Conservation (phyloP, 176 grass and related monocot species). For the bread wheat (Triticum aestivum) region IWGSC_CS_RefSeq_v2.1 NC_057802.1:180505414-180505913, state of each 20-base stretch:
- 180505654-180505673: conserved; percentile 21
- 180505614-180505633: conserved; percentile 51
- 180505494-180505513: background rate
- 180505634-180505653: conserved; percentile 2
- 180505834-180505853: background rate
- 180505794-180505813: conserved; percentile 5
- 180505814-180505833: conserved; percentile 5
- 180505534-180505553: conserved; percentile 38
- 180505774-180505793: conserved; percentile 18
- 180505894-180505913: conserved; percentile 10
- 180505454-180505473: conserved; percentile 20
- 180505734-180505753: conserved; percentile 17
- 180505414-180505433: conserved; percentile 47
- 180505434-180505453: conserved; percentile 31
- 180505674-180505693: background rate
- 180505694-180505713: background rate
- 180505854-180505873: conserved; percentile 9
- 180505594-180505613: conserved; percentile 58
- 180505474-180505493: conserved; percentile 14
- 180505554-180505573: conserved; percentile 49
- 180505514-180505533: conserved; percentile 34
- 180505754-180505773: background rate
- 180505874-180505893: background rate
- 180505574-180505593: conserved; percentile 36
- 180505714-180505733: background rate